These are phyloP conservation scores for Selaginella tamariscina DNA, from an alignment of 75 land plant species.

Conservation along the genomic window DNA sequence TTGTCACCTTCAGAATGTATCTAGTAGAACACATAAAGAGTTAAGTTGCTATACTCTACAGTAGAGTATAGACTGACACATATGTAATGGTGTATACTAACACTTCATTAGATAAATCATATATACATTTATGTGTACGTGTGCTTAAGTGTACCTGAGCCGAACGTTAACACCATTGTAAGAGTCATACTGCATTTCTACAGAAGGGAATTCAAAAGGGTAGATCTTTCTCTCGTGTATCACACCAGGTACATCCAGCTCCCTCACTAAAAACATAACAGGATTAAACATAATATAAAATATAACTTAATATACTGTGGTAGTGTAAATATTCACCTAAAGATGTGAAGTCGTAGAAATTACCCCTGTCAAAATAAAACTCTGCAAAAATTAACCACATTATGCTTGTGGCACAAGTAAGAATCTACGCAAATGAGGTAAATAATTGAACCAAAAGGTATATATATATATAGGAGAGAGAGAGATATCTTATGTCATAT, in stretches of 20 bases:
- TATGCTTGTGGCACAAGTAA: background rate
- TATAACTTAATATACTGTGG: background rate
- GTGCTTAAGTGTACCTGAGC: constrained; percentile 84
- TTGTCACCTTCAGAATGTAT: constrained; percentile 86
- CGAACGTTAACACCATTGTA: constrained; percentile 95
- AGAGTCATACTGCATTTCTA: constrained; percentile 98
- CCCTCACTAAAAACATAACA: constrained; percentile 54
- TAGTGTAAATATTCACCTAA: constrained; percentile 46
- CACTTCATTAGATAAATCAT: too few species aligned
- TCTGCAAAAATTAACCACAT: constrained; percentile 38
- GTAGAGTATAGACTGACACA: too few species aligned
- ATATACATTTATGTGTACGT: too few species aligned
- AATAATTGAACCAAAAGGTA: background rate
- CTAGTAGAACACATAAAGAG: constrained; percentile 28
- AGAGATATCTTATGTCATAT: background rate
- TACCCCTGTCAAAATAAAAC: constrained; percentile 83
- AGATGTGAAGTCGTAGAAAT: constrained; percentile 93
- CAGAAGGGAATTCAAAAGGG: constrained; percentile 94
- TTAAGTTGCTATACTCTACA: too few species aligned
- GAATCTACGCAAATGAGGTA: background rate
- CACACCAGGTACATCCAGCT: constrained; percentile 94
- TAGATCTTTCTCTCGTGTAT: constrained; percentile 80
- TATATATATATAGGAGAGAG: background rate
- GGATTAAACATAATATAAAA: background rate
- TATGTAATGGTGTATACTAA: too few species aligned